These are phyloP conservation scores for Escovopsis weberi DNA, from an alignment of 2,329 filamentous ascomycete species.

Conservation along the genomic window DNA sequence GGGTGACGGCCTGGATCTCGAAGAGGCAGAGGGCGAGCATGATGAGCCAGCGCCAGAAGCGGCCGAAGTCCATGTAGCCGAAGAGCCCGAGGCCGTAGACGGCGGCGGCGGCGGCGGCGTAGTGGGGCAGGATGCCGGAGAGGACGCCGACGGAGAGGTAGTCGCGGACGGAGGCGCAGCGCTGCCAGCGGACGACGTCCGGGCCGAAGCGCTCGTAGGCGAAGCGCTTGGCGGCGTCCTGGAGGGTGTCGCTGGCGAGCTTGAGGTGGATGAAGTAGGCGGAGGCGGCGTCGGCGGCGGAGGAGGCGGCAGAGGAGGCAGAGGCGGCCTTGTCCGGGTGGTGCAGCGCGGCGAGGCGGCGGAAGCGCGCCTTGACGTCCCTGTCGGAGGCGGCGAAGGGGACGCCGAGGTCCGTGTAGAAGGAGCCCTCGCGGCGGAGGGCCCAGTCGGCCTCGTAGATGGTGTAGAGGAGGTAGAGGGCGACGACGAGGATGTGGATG, in stretches of 20 bases:
- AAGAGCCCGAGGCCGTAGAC: conserved; percentile 48
- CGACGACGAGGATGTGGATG: conserved; percentile 72
- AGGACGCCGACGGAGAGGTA: conserved; percentile 53
- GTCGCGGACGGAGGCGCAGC: conserved; percentile 55
- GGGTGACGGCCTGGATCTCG: conserved; percentile 41
- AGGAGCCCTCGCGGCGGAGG: conserved; percentile 55
- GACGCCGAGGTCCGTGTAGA: conserved; percentile 65
- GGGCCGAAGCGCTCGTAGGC: conserved; percentile 85
- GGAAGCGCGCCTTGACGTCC: conserved; percentile 72
- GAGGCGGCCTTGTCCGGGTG: conserved; percentile 72
- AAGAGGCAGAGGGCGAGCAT: conserved; percentile 38
- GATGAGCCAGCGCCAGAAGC: conserved; percentile 50
- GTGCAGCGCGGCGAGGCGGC: conserved; percentile 53
- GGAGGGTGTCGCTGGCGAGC: conserved; percentile 65
- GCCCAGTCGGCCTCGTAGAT: conserved; percentile 84
- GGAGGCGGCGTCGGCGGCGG: conserved; percentile 16
- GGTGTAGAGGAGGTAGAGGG: conserved; percentile 76
- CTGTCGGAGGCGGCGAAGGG: conserved; percentile 54
- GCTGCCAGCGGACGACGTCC: conserved; percentile 49
- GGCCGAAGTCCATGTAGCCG: conserved; percentile 53
- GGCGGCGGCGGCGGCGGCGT: conserved; percentile 39
- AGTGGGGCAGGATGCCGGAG: conserved; percentile 45
- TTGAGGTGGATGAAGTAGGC: conserved; percentile 68
- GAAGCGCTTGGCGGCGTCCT: conserved; percentile 63
- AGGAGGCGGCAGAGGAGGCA: conserved; percentile 16